Percentiles rank a stretch among this genome's conserved stretches.
These are phyloP conservation scores for Mentha longifolia DNA, from an alignment of 257 asterid species.

Conservation along the genomic window DNA sequence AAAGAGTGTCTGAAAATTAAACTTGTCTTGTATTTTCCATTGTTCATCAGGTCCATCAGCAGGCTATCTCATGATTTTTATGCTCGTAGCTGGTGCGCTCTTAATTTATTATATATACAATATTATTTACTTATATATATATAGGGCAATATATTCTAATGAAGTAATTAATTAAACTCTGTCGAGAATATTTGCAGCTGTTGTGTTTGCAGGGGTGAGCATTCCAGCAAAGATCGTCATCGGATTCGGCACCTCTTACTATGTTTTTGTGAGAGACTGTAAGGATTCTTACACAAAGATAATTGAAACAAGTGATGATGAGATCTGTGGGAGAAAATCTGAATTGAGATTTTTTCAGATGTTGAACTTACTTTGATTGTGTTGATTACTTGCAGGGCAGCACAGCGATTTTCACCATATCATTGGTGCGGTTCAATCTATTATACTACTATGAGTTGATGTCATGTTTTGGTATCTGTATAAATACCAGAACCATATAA, in stretches of 20 bases:
- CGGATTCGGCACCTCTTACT: neutral
- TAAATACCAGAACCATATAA: neutral
- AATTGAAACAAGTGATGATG: too few relatives aligned
- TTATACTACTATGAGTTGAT: neutral
- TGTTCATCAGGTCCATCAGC: neutral
- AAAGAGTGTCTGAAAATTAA: neutral
- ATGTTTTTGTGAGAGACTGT: neutral
- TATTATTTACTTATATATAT: too few relatives aligned
- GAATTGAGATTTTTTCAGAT: neutral
- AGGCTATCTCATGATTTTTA: neutral
- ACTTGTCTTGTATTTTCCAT: neutral
- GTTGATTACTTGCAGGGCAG: neutral
- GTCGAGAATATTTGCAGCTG: neutral
- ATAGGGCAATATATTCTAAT: too few relatives aligned
- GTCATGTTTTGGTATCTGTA: neutral
- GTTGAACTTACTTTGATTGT: neutral
- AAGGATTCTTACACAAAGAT: neutral
- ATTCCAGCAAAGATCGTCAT: neutral
- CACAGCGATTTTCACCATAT: neutral
- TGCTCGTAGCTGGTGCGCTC: neutral
- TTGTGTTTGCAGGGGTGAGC: neutral
- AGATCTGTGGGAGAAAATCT: too few relatives aligned
- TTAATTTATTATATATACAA: neutral
- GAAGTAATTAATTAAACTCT: neutral
- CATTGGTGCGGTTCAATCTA: neutral